Evolutionary conservation across 2,329 filamentous ascomycete species (phyloP).

Genomic region (Coniochaeta hoffmannii): DNA sequence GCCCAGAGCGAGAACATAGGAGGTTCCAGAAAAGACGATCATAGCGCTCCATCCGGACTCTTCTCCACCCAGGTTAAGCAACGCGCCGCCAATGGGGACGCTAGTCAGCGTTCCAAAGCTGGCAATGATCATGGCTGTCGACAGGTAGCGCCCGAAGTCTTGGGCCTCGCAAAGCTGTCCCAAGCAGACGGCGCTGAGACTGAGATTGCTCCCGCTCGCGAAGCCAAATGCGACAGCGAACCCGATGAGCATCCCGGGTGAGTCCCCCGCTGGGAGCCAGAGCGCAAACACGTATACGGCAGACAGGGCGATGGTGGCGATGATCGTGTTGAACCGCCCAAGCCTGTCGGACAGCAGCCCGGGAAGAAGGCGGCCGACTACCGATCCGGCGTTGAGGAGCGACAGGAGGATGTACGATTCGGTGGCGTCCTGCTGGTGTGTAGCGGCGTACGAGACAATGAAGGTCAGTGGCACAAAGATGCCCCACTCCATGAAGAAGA

Average conservation of each 20-base stretch:
- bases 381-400: constrained; percentile 71
- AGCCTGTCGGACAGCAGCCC: constrained; percentile 68
- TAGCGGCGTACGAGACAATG: constrained; percentile 62
- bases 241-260: constrained; percentile 50
- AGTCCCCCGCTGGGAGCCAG: constrained; percentile 59
- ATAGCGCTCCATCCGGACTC: constrained; percentile 27
- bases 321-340: constrained; percentile 76
- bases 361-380: constrained; percentile 68
- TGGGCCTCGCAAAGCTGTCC: constrained; percentile 71
- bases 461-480: constrained; percentile 71
- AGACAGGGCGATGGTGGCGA: constrained; percentile 53
- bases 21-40: constrained; percentile 29
- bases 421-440: constrained; percentile 47
- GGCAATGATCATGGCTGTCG: constrained; percentile 70
- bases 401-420: constrained; percentile 72
- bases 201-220: constrained; percentile 70
- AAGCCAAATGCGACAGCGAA: constrained; percentile 73
- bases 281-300: constrained; percentile 53
- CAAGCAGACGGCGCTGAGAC: constrained; percentile 70
- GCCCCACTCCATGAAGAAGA: constrained; percentile 66
- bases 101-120: constrained; percentile 57
- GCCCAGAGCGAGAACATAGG: constrained; percentile 23
- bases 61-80: constrained; percentile 22
- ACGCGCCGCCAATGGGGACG: constrained; percentile 34
- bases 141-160: constrained; percentile 60